Evolutionary conservation across 768 basidiomycete genomes (phyloP).

Genomic region (Trametopsis cervina): DNA sequence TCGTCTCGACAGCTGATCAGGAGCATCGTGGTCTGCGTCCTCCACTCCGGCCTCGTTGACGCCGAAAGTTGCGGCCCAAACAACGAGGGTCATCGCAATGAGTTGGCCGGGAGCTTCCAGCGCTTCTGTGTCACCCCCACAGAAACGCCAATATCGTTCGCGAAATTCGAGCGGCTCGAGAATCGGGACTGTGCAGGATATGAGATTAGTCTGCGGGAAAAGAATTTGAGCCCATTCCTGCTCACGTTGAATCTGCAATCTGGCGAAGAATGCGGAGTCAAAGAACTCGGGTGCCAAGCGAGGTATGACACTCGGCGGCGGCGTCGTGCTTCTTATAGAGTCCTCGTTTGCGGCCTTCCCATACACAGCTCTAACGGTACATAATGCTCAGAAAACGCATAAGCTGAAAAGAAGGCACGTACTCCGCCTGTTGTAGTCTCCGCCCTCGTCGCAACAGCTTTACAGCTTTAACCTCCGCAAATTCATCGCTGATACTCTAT

Average conservation of each 20-base stretch:
- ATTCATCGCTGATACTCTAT: constrained; percentile 63
- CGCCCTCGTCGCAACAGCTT: constrained; percentile 77
- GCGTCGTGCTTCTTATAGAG: constrained; percentile 27
- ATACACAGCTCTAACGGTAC: constrained; percentile 56
- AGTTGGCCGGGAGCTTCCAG: constrained; percentile 72
- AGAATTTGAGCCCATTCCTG: constrained; percentile 4
- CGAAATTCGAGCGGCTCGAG: constrained; percentile 77
- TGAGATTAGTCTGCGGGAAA: constrained; percentile 2
- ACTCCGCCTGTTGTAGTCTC: constrained; percentile 82
- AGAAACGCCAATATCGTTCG: constrained; percentile 61
- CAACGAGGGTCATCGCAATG: constrained; percentile 71
- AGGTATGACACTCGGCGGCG: constrained; percentile 55
- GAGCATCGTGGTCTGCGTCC: constrained; percentile 27
- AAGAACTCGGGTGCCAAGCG: constrained; percentile 76
- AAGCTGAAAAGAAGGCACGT: constrained; percentile 24
- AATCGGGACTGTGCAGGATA: constrained; percentile 59
- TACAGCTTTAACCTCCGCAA: constrained; percentile 84
- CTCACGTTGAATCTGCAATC: constrained; percentile 82
- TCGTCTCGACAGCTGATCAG: constrained; percentile 36
- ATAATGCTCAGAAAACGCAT: background rate
- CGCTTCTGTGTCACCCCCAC: constrained; percentile 46
- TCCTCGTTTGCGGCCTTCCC: constrained; percentile 53
- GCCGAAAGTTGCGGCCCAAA: constrained; percentile 89
- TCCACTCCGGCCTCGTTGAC: constrained; percentile 72
- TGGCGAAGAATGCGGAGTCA: constrained; percentile 74